Evolutionary conservation across 805 yeast genomes (phyloP), one percentile per base, ranked within the genome.

Genomic region (Kazachstania bromeliacearum): DNA sequence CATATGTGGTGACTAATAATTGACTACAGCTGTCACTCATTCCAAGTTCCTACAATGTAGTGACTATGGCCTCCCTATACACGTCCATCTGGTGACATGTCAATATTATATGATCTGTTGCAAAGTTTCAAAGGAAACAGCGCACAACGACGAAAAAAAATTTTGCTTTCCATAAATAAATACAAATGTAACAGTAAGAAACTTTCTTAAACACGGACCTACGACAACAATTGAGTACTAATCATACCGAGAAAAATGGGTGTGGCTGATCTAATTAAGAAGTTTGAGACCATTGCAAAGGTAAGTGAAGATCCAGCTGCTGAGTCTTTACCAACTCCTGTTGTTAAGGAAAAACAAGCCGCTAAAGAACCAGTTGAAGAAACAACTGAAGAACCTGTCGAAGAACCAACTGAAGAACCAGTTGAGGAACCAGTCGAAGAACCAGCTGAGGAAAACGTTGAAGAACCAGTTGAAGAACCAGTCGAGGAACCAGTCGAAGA

Each of bases 221-320:
- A n/a, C n/a, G n/a, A n/a, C n/a, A n/a, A n/a, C n/a, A n/a, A n/a
- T n/a, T n/a, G n/a, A n/a, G n/a, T n/a, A n/a, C n/a, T n/a, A n/a
- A n/a, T n/a, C n/a, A n/a, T n/a, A n/a, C n/a, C n/a, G n/a, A n/a
- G n/a, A n/a, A n/a, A n/a, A n/a, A 59, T 59, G 64, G 64, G 62
- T 46, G 64, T 59, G 27, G 62, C 63, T 30, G 64, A 59, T 37
- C 46, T 59, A 38, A 59, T 59, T 31, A 59, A 59, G 35, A 57
- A 57, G 38, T 59, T 59, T 39, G 64, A 59, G 34, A 52, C 38
- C 10, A 44, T 57, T 17, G 44, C 59, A 5, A 46, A 33, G 25
- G 41, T 42, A 16, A 43, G 39, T 23, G 44, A 4, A 8, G 6
- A 13, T 9, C 17, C 9, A 7, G 15, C 12, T 10, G 29, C 29